These are phyloP conservation scores for Myriosclerotinia curreyana DNA, from an alignment of 2,329 filamentous ascomycete species.

Conservation along the genomic window DNA sequence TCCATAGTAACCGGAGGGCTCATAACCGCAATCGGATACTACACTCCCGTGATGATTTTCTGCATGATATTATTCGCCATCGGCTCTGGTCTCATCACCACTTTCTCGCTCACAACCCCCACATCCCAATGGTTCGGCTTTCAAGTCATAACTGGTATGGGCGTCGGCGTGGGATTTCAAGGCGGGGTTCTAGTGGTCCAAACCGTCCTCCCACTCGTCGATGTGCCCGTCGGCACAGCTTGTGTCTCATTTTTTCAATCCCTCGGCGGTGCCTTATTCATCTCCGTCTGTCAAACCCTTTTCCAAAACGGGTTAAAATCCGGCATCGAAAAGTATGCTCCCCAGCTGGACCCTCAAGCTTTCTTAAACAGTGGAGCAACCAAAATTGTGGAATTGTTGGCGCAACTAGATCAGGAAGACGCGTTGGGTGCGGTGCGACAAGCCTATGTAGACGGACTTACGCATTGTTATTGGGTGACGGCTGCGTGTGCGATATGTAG, in stretches of 20 bases:
- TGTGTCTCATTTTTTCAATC: conserved; percentile 60
- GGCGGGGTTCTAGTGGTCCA: conserved; percentile 43
- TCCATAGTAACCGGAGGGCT: conserved; percentile 44
- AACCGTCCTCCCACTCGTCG: conserved; percentile 48
- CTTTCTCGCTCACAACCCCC: conserved; percentile 43
- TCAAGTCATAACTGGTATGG: conserved; percentile 47
- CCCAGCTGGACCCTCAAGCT: conserved; percentile 46
- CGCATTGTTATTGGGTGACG: conserved; percentile 52
- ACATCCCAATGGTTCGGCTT: conserved; percentile 55
- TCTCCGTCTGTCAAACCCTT: conserved; percentile 62
- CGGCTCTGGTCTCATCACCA: conserved; percentile 46
- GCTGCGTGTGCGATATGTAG: conserved; percentile 48
- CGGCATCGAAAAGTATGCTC: conserved; percentile 47
- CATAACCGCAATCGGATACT: conserved; percentile 45
- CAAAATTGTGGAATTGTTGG: conserved; percentile 48
- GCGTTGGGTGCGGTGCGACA: conserved; percentile 46
- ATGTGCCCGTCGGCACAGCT: conserved; percentile 51
- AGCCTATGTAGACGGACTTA: conserved; percentile 56
- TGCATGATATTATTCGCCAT: conserved; percentile 42
- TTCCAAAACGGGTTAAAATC: conserved; percentile 62
- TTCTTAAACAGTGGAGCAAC: conserved; percentile 55
- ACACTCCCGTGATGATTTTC: conserved; percentile 45
- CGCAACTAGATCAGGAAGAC: conserved; percentile 43
- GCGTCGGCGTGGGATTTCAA: conserved; percentile 34
- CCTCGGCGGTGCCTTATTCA: conserved; percentile 63